Evolutionary conservation across 2,329 filamentous ascomycete genomes (phyloP).

Genomic region (Xylariaceae sp.): DNA sequence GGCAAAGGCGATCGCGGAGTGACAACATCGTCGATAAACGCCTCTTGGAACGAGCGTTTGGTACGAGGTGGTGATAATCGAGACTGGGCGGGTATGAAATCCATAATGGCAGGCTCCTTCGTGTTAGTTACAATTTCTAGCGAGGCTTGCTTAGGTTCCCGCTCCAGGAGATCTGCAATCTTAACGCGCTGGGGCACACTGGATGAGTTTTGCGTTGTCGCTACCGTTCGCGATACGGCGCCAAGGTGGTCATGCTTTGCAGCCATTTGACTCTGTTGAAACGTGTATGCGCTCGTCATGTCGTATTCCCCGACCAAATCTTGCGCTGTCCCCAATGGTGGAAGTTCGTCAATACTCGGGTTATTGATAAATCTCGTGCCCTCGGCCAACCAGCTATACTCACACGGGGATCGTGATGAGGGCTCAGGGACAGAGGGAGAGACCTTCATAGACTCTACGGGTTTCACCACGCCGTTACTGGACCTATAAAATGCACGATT

Average conservation of each 20-base stretch:
- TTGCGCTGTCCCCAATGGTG: conserved; percentile 4
- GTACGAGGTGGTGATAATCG: not conserved
- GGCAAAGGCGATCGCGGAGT: not conserved
- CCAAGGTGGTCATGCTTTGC: conserved; percentile 8
- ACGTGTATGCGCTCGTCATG: conserved; percentile 33
- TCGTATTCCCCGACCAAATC: conserved; percentile 26
- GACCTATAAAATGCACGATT: conserved; percentile 27
- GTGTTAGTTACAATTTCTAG: not conserved
- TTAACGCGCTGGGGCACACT: conserved; percentile 19
- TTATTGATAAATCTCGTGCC: conserved; percentile 35
- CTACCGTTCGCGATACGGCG: not conserved
- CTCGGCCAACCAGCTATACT: conserved; percentile 12
- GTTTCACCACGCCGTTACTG: not conserved
- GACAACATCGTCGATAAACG: conserved; percentile 13
- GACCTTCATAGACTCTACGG: not conserved
- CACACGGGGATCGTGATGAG: not conserved
- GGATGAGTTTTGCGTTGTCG: too few species aligned
- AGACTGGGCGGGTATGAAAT: not conserved
- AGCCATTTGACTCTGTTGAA: conserved; percentile 29
- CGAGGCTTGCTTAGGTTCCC: conserved; percentile 20
- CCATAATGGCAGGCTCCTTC: not conserved
- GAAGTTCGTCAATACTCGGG: conserved; percentile 16
- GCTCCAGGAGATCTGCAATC: conserved; percentile 28
- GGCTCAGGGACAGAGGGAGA: not conserved
- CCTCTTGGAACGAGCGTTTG: conserved; percentile 29